Conservation (phyloP, 2,329 filamentous ascomycete species). For the Tolypocladium tropicale region DNA sequence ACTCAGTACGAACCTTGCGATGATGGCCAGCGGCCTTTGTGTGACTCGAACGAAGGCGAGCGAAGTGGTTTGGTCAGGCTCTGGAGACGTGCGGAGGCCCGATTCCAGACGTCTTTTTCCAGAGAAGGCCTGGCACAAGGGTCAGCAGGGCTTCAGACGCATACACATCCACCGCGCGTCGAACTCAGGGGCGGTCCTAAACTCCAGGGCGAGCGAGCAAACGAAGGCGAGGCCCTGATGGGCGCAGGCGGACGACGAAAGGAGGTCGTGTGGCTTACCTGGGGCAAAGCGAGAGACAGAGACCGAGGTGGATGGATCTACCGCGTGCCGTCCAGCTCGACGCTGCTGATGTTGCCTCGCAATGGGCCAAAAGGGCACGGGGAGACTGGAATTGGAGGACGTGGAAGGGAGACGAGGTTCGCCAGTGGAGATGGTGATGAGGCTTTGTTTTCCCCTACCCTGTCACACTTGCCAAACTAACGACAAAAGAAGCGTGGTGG, state of each 20-base stretch:
- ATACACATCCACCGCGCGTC: neutral
- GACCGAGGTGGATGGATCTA: constrained; percentile 13
- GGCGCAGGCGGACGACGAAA: constrained; percentile 5
- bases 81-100: constrained; percentile 2
- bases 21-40: constrained; percentile 6
- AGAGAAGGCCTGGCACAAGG: constrained; percentile 2
- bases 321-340: constrained; percentile 24
- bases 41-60: constrained; percentile 7
- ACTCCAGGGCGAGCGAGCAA: neutral
- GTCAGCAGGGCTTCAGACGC: constrained; percentile 2
- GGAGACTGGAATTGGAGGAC: constrained; percentile 12
- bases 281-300: constrained; percentile 14
- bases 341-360: constrained; percentile 26
- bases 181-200: neutral
- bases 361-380: constrained; percentile 26
- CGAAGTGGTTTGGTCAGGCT: constrained; percentile 2
- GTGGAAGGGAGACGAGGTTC: constrained; percentile 13
- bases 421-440: constrained; percentile 24
- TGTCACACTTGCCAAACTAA: constrained; percentile 21
- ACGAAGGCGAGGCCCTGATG: neutral
- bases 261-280: constrained; percentile 18
- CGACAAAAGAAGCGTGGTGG: constrained; percentile 17
- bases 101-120: constrained; percentile 7
- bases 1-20: constrained; percentile 10
- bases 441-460: constrained; percentile 30